These are phyloP conservation scores for Coniochaeta sp. DNA, from an alignment of 2,329 filamentous ascomycete genomes.

Conservation along the genomic window DNA sequence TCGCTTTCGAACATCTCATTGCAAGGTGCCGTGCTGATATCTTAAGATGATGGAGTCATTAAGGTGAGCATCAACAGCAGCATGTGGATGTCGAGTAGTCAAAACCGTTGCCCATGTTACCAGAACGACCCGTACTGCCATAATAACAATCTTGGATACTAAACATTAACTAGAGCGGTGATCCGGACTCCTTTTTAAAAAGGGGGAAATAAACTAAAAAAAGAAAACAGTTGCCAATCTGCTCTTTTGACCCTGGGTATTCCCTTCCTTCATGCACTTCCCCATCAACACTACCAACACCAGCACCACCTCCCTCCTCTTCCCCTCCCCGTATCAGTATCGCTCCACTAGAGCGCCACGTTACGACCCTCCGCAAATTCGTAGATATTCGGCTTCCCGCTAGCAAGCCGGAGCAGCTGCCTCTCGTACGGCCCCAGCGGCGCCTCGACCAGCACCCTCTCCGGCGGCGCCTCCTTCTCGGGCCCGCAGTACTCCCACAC, in stretches of 20 bases:
- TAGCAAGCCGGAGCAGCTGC: slow-evolving; percentile 36
- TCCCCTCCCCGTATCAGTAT: background rate
- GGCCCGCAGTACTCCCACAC: slow-evolving; percentile 46
- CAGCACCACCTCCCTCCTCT: background rate
- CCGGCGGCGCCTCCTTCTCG: slow-evolving; percentile 29
- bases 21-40: no score
- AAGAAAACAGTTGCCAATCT: no score
- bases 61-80: no score
- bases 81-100: no score
- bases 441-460: slow-evolving; percentile 43
- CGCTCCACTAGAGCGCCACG: background rate
- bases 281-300: background rate
- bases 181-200: no score
- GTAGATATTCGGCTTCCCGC: slow-evolving; percentile 34
- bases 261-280: background rate
- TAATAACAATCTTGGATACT: background rate
- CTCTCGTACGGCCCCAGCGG: slow-evolving; percentile 45
- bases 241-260: background rate
- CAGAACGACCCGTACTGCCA: background rate
- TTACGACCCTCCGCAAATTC: slow-evolving; percentile 27
- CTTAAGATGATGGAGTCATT: no score
- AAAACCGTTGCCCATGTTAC: no score
- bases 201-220: no score
- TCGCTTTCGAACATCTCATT: no score
- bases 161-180: background rate